Evolutionary conservation across 1,284 basidiomycete species (phyloP), one percentile per base, ranked within the genome.

Genomic region (Sporisorium scitamineum): DNA sequence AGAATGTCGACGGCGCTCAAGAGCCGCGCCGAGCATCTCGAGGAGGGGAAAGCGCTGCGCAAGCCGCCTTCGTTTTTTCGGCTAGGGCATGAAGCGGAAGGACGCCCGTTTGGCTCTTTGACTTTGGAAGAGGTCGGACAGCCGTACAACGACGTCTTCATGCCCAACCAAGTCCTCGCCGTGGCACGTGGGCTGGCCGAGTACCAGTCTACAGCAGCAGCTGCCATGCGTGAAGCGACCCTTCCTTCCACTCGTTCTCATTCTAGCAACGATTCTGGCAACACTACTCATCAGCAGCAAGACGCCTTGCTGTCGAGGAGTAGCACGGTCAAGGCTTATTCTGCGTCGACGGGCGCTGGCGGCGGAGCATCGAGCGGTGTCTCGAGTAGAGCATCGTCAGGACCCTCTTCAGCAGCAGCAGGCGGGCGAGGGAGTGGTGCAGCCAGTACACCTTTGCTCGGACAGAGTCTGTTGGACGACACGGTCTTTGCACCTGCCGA

Each of bases 61-160:
- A 67, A 76, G 44, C 57, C 63, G 31, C 69, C 70, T 34, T 72
- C 74, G 74, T 73, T 63, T 77, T 77, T 77, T 77, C 75, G 57
- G 75, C 75, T 73, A 58, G 75, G 75, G 75, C 75, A 77, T 77
- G 75, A 77, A 77, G 75, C 47, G 60, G 66, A 73, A 70, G 75
- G 75, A 61, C 74, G 61, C 53, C 52, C 31, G 31, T 56, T 56
- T 41, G 18, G 18, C 54, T 26, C 18, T 24, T 34, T 45, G 29
- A 44, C 13, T 29, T 45, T 42, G 20, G 24, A 4, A 2, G 41
- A 29, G 54, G 41, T 44, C 20, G 59, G 41, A 2, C 37, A 62
- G 50, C 34, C 52, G 42, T n/a, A 34, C 45, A 32, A 59, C 44
- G 64, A 57, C 60, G 70, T 54, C 67, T 77, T 77, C 75, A 70